Evolutionary conservation across 2,329 filamentous ascomycete species (phyloP), one percentile per base, ranked within the genome.

Genomic region (Aureobasidium sp.): DNA sequence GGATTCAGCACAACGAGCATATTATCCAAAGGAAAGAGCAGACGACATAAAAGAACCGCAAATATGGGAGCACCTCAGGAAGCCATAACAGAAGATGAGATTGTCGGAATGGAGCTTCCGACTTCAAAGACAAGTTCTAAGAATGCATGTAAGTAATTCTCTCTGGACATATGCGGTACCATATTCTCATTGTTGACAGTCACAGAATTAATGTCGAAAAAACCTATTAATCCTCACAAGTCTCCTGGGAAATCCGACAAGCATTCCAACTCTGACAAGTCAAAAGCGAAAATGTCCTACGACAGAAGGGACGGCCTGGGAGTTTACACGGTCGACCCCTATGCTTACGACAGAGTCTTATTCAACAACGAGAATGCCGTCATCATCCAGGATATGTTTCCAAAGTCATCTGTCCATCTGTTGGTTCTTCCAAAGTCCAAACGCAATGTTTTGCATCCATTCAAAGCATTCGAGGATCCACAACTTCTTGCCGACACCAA

Each of bases 341-440:
- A 82, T 37, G 77, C 80, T 1, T 87, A 84, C 68, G 80, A 78
- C 29, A 77, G 82, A 9, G 82, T 91, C 1, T 79, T 94, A 61
- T 87, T 85, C 70, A 79, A 86, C 73, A 84, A 84, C 66, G 79
- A 83, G n/a, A 76, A 85, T 64, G 90, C 88, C 67, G 89, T 92
- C 56, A 83, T 86, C 22, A 89, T 97, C 72, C 82, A 87, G 68
- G 94, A 99, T 76, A 79, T 85, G 64, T 99, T 85, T 71, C 92
- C 94, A 9, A 99, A 97, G 75, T 84, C 89, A 3, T 85, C 84
- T 3, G 80, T 97, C 4, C 94, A 99, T 76, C 81, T 90, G 1
- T 88, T 99, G 2, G 84, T 97, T n/a, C 84, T 97, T 5, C 90
- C 92, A 7, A 88, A 92, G 55, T 84, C 88, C 44, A 69, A 72